phyloP scores from a whole-genome alignment of 176 grass and related monocot species.

The Oryza rufipogon region DNA sequence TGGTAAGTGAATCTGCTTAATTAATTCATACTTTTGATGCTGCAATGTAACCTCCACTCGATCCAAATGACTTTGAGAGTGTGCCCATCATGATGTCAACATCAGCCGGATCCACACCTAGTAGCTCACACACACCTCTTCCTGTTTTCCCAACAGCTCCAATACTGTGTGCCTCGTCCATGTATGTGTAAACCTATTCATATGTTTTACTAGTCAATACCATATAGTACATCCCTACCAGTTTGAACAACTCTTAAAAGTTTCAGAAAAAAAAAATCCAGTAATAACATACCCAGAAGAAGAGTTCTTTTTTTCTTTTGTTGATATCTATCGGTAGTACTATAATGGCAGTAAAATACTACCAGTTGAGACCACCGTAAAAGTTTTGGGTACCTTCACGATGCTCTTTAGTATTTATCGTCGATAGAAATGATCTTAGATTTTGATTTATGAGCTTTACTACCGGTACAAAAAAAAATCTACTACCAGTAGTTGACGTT shows the following conservation, averaged over 20 bases:
- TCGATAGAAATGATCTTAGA: too few species aligned
- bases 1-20: constrained; percentile 19
- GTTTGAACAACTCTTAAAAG: not conserved
- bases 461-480: too few species aligned
- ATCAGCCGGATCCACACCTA: constrained; percentile 86
- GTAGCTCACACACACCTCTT: constrained; percentile 86
- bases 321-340: too few species aligned
- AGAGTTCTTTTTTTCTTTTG: not conserved
- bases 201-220: constrained; percentile 34
- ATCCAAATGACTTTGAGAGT: constrained; percentile 96
- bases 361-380: too few species aligned
- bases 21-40: constrained; percentile 73
- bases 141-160: constrained; percentile 90
- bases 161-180: constrained; percentile 96
- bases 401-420: too few species aligned
- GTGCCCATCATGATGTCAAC: constrained; percentile 99
- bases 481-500: too few species aligned
- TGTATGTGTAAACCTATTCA: constrained; percentile 83
- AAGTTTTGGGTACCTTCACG: too few species aligned
- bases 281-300: not conserved
- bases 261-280: not conserved
- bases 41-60: constrained; percentile 87
- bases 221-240: not conserved
- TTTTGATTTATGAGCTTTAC: too few species aligned
- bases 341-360: too few species aligned